Conservation (phyloP, 2,329 filamentous ascomycete genomes). For the Amauroascus niger region DNA sequence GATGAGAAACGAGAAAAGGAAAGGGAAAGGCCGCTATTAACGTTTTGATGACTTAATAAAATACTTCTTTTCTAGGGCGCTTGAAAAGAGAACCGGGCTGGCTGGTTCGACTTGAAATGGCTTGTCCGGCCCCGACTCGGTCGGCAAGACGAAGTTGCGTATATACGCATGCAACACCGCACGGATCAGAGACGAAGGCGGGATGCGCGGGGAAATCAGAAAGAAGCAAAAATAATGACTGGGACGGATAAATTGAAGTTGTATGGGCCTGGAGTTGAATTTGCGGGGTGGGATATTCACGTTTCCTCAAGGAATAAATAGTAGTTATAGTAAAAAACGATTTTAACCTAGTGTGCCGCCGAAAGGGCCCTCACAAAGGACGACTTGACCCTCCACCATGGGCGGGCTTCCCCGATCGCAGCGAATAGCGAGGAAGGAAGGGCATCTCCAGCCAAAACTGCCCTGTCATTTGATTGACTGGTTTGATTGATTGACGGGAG, state of each 20-base stretch:
- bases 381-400: not conserved
- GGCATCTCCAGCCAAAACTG: not conserved
- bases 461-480: not conserved
- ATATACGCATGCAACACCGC: not conserved
- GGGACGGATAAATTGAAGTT: not conserved
- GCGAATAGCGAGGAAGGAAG: not conserved
- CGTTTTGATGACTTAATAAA: not conserved
- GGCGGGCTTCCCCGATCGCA: not conserved
- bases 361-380: not conserved
- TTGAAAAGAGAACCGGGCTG: not conserved
- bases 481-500: no score
- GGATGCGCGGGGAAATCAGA: constrained; percentile 3
- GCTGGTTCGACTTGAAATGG: not conserved
- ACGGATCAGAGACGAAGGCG: not conserved
- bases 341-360: no score
- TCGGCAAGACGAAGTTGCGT: not conserved
- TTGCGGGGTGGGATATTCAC: not conserved
- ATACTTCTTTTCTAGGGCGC: no score
- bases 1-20: not conserved
- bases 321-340: not conserved
- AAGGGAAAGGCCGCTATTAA: not conserved
- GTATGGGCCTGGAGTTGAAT: not conserved
- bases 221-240: not conserved
- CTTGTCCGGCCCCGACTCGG: not conserved
- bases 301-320: not conserved